phyloP scores from a whole-genome alignment of 257 asterid species.

The Buddleja alternifolia region DNA sequence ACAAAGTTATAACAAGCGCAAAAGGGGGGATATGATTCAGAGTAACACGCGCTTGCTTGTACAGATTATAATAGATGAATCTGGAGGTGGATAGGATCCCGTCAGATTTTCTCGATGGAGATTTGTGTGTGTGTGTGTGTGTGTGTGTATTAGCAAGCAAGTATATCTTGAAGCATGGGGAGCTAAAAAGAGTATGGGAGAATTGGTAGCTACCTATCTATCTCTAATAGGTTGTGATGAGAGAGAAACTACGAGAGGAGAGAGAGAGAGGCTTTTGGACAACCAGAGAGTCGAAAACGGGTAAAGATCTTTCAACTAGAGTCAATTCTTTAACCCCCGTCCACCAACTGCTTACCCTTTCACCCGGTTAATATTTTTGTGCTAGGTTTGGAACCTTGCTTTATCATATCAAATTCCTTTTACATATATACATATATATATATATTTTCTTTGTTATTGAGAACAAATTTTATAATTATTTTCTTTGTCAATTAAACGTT shows the following conservation, averaged over 20 bases:
- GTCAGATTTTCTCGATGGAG: slow-evolving; percentile 25
- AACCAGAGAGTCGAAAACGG: slow-evolving; percentile 32
- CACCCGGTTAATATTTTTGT: too few relatives aligned
- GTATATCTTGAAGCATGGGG: slow-evolving; percentile 46
- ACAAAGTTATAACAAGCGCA: slow-evolving; percentile 11
- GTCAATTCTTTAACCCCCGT: slow-evolving; percentile 33
- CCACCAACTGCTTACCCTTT: too few relatives aligned
- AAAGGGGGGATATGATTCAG: slow-evolving; percentile 19
- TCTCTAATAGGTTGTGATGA: slow-evolving; percentile 33
- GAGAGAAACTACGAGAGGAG: slow-evolving; percentile 6
- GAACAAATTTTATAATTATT: too few relatives aligned
- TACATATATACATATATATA: too few relatives aligned
- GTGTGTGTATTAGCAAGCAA: slow-evolving; percentile 1
- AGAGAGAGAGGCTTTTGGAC: slow-evolving; percentile 33
- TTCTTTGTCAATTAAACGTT: too few relatives aligned
- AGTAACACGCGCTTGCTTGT: slow-evolving; percentile 1
- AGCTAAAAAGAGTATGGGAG: slow-evolving; percentile 43
- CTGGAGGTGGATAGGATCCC: background rate
- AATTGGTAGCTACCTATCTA: slow-evolving; percentile 30
- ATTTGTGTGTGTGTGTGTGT: slow-evolving; percentile 1
- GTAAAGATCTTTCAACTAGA: slow-evolving; percentile 33
- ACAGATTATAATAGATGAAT: background rate
- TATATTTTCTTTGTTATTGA: too few relatives aligned
- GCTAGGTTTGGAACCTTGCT: too few relatives aligned
- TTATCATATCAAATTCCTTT: too few relatives aligned